phyloP scores from a whole-genome alignment of 108 stramenopile genomes.

The Chaetoceros muelleri region DNA sequence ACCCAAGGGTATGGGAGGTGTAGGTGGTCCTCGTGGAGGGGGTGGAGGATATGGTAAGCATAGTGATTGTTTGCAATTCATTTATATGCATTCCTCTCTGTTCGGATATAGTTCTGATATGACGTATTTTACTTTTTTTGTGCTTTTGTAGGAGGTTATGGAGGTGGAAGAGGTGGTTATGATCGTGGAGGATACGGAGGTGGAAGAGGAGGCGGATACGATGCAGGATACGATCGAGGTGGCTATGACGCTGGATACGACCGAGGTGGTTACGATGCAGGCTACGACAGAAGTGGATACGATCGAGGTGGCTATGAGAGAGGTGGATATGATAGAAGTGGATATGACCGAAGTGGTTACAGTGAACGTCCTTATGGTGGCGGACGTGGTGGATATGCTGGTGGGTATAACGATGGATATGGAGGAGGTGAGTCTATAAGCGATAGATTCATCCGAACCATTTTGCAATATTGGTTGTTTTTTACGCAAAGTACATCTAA shows the following conservation, averaged over 20 bases:
- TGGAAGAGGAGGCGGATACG: slow-evolving; percentile 6
- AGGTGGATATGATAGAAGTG: background rate
- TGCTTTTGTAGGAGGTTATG: slow-evolving; percentile 22
- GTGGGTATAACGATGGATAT: no score
- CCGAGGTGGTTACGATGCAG: background rate
- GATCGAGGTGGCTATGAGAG: background rate
- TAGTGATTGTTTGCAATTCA: background rate
- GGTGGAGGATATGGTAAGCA: slow-evolving; percentile 8
- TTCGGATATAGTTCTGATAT: background rate
- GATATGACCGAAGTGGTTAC: background rate
- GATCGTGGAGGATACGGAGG: slow-evolving; percentile 14
- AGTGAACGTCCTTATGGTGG: no score
- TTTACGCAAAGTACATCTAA: no score
- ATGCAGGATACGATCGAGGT: slow-evolving; percentile 18
- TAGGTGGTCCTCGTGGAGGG: slow-evolving; percentile 12
- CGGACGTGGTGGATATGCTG: background rate
- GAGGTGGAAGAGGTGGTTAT: slow-evolving; percentile 13
- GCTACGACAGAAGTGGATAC: background rate
- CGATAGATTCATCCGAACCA: no score
- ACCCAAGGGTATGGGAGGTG: slow-evolving; percentile 51
- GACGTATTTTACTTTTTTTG: background rate
- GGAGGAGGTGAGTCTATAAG: no score
- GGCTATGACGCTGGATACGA: slow-evolving; percentile 1
- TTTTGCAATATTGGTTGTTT: no score
- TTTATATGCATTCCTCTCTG: background rate